Evolutionary conservation across 805 yeast genomes (phyloP), one percentile per base, ranked within the genome.

Genomic region (Barnettozyma salicaria): DNA sequence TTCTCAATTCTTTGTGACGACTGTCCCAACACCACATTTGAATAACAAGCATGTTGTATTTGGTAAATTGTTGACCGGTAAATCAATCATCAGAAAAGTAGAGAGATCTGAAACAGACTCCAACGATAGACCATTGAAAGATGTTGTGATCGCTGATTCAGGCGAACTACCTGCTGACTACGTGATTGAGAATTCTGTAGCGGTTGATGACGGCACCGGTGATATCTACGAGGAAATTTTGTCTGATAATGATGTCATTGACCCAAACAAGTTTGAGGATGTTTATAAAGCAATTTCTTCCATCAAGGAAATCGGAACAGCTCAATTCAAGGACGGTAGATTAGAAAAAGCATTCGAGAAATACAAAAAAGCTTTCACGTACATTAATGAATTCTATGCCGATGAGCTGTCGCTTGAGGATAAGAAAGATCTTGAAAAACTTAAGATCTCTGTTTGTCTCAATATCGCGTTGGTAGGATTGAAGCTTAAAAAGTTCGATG

Each of bases 31-130:
- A 2, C 96, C 97, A 6, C 97, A 90, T 61, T 73, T 92, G 48
- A 90, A 92, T 57, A 94, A 90, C 19, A 90, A 90, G 60, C 98
- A 92, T 59, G 97, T 89, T 36, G 97, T 92, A 3, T 92, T 92
- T 58, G 98, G 98, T 45, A 77, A 83, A 59, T 88, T 92, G 26
- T 62, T 90, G 34, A 62, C 72, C 29, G 97, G 97, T 27, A 89
- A 85, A 58, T 76, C 87, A 7, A 60, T 86, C 21, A 88, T 85
- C 7, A 78, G 95, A 47, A 68, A 72, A 39, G 70, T 92, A 43
- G 99, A 92, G 61, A 71, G 76, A 52, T 64, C 70, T 26, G 74
- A 74, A 42, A 85, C 87, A 19, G 80, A 69, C 27, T 64, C 66
- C 4, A 68, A 64, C 27, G 97, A 90, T 58, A 75, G 69, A 51